phyloP scores from a whole-genome alignment of 257 asterid genomes.

The Prunella vulgaris region DNA sequence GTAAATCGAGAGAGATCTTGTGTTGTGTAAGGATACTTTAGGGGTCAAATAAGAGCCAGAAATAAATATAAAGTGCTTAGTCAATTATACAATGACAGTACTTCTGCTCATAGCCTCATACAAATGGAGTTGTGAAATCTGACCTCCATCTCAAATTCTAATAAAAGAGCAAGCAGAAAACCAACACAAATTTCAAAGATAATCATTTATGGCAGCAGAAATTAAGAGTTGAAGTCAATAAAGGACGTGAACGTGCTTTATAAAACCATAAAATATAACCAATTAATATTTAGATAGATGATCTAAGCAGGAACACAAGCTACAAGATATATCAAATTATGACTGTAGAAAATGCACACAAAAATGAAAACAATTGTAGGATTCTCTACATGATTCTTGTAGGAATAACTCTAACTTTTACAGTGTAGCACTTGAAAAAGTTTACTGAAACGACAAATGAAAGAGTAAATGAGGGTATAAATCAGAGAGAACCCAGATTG shows the following conservation, averaged over 20 bases:
- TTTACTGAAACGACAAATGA: neutral
- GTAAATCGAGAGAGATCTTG: neutral
- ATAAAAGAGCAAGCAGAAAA: neutral
- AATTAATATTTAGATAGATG: neutral
- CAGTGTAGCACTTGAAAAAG: neutral
- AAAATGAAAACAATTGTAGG: neutral
- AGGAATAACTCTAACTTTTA: neutral
- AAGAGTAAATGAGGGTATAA: neutral
- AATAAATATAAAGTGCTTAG: neutral
- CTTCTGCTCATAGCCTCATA: neutral
- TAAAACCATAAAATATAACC: neutral
- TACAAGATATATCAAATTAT: neutral
- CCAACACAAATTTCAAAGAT: constrained; percentile 3
- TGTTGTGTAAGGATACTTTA: neutral
- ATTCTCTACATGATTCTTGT: neutral
- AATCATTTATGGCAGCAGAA: neutral
- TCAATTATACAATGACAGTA: neutral
- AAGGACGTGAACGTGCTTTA: neutral
- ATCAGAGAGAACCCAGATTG: neutral
- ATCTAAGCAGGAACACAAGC: neutral
- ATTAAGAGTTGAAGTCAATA: neutral
- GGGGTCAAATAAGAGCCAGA: neutral
- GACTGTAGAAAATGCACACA: neutral
- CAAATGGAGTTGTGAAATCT: constrained; percentile 2
- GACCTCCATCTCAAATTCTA: neutral